These are phyloP conservation scores for Cryptosporidium sp. DNA, from an alignment of 169 alveolate genomes.

Conservation along the genomic window DNA sequence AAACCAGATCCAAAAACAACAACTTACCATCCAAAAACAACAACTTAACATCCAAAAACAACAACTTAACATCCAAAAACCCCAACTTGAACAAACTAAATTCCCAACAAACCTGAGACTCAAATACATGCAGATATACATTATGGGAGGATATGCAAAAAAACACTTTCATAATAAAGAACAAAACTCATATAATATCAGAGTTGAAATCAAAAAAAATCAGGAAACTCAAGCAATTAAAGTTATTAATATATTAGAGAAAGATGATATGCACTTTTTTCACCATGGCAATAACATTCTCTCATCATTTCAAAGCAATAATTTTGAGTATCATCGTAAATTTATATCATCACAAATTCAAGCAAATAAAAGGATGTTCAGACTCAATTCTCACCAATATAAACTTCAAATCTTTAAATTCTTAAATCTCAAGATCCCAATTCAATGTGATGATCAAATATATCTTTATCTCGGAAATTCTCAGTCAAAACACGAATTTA, in stretches of 20 bases:
- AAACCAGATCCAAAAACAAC: background rate
- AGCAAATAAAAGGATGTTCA: background rate
- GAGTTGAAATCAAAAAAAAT: background rate
- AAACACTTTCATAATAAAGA: background rate
- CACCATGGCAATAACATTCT: background rate
- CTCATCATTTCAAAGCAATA: background rate
- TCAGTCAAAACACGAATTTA: background rate
- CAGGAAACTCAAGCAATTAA: background rate
- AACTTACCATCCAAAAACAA: too few relatives aligned
- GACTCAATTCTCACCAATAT: background rate
- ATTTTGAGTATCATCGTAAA: background rate
- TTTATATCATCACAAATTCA: conserved; percentile 3
- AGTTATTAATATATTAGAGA: background rate
- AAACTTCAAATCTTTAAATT: conserved; percentile 8
- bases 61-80: background rate
- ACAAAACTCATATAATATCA: background rate
- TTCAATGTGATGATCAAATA: background rate
- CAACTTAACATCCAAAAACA: too few relatives aligned
- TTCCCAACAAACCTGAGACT: background rate
- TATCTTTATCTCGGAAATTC: background rate
- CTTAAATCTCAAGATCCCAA: conserved; percentile 14
- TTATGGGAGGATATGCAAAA: conserved; percentile 23
- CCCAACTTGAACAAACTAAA: background rate
- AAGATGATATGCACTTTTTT: background rate
- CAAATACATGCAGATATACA: background rate